phyloP scores from a whole-genome alignment of 2,329 filamentous ascomycete genomes.

The Colletotrichum sp. region DNA sequence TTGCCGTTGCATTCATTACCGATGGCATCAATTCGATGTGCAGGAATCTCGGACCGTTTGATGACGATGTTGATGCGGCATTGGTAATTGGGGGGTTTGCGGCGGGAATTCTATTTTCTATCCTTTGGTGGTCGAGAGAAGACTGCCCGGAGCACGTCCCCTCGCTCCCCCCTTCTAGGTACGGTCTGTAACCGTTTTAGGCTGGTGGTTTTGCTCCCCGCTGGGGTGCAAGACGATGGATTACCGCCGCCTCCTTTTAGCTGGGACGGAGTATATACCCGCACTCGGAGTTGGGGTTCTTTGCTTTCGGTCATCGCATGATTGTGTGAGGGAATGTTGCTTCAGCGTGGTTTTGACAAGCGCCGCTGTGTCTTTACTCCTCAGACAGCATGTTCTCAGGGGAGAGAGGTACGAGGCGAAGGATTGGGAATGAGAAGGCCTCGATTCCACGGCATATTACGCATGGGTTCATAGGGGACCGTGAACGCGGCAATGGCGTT shows the following conservation, averaged over 20 bases:
- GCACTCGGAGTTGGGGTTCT: background rate
- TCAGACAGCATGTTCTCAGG: background rate
- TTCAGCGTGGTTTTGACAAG: background rate
- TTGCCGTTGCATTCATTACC: background rate
- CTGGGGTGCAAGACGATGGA: background rate
- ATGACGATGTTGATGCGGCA: background rate
- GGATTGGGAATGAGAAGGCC: background rate
- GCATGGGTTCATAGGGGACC: background rate
- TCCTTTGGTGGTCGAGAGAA: background rate
- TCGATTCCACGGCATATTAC: background rate
- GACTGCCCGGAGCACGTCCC: background rate
- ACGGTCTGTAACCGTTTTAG: background rate
- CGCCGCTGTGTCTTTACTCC: background rate
- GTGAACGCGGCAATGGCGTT: background rate
- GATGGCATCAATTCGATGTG: background rate
- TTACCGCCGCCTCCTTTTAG: background rate
- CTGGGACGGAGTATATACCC: conserved; percentile 2
- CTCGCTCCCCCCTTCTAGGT: background rate
- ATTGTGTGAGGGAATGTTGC: background rate
- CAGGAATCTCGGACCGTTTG: background rate
- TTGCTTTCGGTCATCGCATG: background rate
- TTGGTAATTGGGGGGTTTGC: background rate
- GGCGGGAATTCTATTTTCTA: background rate
- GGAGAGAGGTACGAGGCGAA: background rate
- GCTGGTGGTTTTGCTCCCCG: background rate